Percentiles rank a stretch among this genome's conserved stretches.
phyloP scores from a whole-genome alignment of 108 stramenopile species.

The Hondaea fermentalgiana region DNA sequence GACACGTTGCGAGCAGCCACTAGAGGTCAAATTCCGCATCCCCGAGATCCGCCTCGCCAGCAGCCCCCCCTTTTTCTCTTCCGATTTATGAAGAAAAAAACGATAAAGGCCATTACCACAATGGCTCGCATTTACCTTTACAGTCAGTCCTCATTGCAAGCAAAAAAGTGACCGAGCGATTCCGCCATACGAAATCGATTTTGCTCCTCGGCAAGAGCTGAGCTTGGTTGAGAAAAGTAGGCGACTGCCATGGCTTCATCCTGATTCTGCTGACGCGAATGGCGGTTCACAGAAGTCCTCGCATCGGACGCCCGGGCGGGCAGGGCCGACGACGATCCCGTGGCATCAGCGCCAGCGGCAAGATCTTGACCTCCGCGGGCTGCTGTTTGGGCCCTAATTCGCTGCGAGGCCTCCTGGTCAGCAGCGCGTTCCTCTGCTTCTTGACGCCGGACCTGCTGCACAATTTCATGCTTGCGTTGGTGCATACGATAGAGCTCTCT shows the following conservation, averaged over 20 bases:
- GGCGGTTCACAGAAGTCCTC: too few relatives aligned
- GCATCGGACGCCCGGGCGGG: too few relatives aligned
- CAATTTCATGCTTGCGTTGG: neutral
- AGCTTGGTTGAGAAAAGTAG: neutral
- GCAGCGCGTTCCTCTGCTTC: neutral
- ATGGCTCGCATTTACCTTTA: too few relatives aligned
- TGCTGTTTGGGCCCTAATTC: neutral
- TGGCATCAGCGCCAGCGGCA: neutral
- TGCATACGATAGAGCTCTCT: neutral
- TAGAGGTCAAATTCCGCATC: too few relatives aligned
- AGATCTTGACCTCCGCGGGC: neutral
- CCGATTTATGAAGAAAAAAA: too few relatives aligned
- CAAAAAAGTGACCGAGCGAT: neutral
- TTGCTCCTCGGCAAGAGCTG: neutral
- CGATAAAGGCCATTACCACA: too few relatives aligned
- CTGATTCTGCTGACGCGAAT: neutral
- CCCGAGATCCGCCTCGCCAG: too few relatives aligned
- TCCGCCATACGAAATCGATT: neutral
- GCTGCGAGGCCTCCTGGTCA: neutral
- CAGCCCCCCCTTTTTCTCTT: too few relatives aligned
- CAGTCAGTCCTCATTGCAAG: neutral
- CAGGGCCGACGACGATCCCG: too few relatives aligned
- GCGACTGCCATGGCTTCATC: constrained; percentile 9
- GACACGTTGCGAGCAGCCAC: too few relatives aligned
- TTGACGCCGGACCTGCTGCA: neutral